phyloP scores from a whole-genome alignment of 2,329 filamentous ascomycete genomes.

The Periconia sp. region DNA sequence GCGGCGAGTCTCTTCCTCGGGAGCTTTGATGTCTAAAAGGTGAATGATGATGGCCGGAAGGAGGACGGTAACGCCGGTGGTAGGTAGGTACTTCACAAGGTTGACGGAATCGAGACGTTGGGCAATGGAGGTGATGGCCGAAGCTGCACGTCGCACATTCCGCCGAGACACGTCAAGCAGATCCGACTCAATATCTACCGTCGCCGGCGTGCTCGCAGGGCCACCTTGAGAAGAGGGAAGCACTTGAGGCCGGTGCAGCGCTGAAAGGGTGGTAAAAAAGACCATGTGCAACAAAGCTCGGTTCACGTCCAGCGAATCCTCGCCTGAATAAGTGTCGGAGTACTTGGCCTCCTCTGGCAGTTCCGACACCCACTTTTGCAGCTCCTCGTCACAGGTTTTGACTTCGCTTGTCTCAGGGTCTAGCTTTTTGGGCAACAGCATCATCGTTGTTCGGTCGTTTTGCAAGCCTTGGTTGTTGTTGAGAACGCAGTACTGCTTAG shows the following conservation, averaged over 20 bases:
- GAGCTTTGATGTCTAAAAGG: conserved; percentile 88
- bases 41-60: conserved; percentile 94
- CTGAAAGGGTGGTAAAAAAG: conserved; percentile 89
- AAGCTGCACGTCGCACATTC: conserved; percentile 82
- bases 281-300: conserved; percentile 91
- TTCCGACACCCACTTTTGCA: conserved; percentile 77
- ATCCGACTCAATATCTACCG: conserved; percentile 57
- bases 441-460: conserved; percentile 78
- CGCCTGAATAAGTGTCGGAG: conserved; percentile 64
- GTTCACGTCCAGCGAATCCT: conserved; percentile 71
- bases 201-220: conserved; percentile 51
- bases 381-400: conserved; percentile 76
- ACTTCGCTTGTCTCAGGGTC: conserved; percentile 83
- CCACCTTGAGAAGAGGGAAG: conserved; percentile 72
- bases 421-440: conserved; percentile 88
- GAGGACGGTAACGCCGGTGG: conserved; percentile 88
- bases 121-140: conserved; percentile 84
- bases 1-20: conserved; percentile 72
- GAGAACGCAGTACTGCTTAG: conserved; percentile 89
- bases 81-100: conserved; percentile 81
- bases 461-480: conserved; percentile 72
- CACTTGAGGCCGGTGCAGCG: conserved; percentile 89
- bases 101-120: conserved; percentile 74
- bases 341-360: conserved; percentile 77
- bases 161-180: conserved; percentile 82